Percentiles rank a stretch among this genome's conserved stretches.
Evolutionary conservation across 495 filamentous ascomycete species (phyloP).

Genomic region (Aspergillus bridgeri): DNA sequence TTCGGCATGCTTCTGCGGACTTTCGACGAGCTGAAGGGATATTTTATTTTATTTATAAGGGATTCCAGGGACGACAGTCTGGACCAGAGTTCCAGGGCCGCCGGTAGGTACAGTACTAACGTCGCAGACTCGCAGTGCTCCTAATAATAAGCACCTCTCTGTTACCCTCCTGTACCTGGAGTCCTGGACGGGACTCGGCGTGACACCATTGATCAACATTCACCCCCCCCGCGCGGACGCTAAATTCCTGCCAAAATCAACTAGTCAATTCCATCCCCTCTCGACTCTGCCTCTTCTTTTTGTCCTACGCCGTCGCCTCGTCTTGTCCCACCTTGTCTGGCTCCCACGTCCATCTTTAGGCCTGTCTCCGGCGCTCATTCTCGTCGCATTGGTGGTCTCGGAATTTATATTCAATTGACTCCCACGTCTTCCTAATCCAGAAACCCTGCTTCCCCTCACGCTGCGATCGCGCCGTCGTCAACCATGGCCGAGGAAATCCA

Average conservation of each 20-base stretch:
- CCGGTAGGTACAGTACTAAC: no score
- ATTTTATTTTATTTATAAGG: no score
- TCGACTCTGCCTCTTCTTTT: background rate
- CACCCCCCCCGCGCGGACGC: no score
- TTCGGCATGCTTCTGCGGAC: slow-evolving; percentile 23
- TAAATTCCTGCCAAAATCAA: background rate
- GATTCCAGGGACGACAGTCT: no score
- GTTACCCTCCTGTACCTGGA: background rate
- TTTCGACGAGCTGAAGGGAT: background rate
- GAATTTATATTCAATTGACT: background rate
- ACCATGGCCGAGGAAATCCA: slow-evolving; percentile 27
- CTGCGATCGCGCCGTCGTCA: slow-evolving; percentile 19
- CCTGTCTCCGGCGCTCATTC: background rate
- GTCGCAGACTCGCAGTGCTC: no score
- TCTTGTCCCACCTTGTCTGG: background rate
- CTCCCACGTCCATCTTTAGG: background rate
- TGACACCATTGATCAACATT: no score
- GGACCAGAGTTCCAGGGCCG: no score
- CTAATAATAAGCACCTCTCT: no score
- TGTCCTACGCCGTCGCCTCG: background rate
- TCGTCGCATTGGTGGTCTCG: background rate
- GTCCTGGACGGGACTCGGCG: no score
- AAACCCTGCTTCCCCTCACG: background rate
- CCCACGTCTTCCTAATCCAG: background rate
- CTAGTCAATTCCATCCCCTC: background rate